Percentiles rank a stretch among this genome's conserved stretches.
phyloP scores from a whole-genome alignment of 495 filamentous ascomycete genomes.

The Geopyxis carbonaria region DNA sequence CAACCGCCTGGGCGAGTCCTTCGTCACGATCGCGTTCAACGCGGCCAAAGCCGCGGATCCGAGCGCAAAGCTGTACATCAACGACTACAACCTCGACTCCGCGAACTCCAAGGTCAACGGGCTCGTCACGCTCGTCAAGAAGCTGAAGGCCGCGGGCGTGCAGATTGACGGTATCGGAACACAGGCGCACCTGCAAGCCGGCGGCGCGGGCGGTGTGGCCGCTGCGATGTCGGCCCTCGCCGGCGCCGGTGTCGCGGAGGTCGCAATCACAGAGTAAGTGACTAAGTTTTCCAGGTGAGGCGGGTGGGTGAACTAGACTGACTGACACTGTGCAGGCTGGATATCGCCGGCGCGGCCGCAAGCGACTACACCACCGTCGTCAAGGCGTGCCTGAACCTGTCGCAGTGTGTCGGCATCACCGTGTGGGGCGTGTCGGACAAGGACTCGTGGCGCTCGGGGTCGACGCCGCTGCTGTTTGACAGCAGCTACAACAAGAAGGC shows the following conservation, averaged over 20 bases:
- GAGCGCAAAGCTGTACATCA: constrained; percentile 44
- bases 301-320: too few species aligned
- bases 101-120: constrained; percentile 33
- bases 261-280: constrained; percentile 48
- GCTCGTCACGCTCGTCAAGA: constrained; percentile 32
- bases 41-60: constrained; percentile 35
- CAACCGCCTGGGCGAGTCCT: constrained; percentile 31
- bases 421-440: constrained; percentile 59
- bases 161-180: constrained; percentile 45
- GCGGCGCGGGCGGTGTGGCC: constrained; percentile 11
- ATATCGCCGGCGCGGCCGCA: neutral
- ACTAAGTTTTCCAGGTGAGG: constrained; percentile 28
- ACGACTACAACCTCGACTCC: constrained; percentile 50
- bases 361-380: constrained; percentile 47
- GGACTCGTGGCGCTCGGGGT: constrained; percentile 13
- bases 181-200: constrained; percentile 42
- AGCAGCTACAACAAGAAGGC: constrained; percentile 44
- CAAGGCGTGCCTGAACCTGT: constrained; percentile 26
- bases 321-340: too few species aligned
- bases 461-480: constrained; percentile 50
- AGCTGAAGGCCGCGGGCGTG: constrained; percentile 33
- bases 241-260: constrained; percentile 33
- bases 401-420: constrained; percentile 56
- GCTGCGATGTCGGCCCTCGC: neutral
- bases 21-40: constrained; percentile 32